Evolutionary conservation across 1,139 yeast genomes (phyloP).

Genomic region (Debaryomyces fabryi): DNA sequence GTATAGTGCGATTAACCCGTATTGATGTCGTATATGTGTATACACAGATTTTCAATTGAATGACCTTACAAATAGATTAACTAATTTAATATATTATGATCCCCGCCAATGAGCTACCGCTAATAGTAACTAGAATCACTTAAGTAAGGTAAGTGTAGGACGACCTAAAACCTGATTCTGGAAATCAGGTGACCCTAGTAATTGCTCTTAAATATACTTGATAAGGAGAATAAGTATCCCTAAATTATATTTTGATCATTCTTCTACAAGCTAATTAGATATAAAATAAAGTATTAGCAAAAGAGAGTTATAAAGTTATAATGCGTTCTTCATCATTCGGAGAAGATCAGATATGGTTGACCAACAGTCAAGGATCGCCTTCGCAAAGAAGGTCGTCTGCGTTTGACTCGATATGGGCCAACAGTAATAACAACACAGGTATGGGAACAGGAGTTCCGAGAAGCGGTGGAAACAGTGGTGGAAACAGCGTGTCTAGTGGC

Average conservation of each 20-base stretch:
- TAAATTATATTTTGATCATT: background rate
- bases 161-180: background rate
- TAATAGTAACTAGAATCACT: constrained; percentile 7
- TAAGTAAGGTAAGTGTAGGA: background rate
- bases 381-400: constrained; percentile 8
- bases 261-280: background rate
- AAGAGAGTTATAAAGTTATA: background rate
- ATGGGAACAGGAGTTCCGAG: constrained; percentile 2
- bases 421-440: background rate
- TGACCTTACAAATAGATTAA: constrained; percentile 6
- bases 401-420: constrained; percentile 11
- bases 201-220: constrained; percentile 7
- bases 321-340: constrained; percentile 10
- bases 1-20: background rate
- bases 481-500: constrained; percentile 1
- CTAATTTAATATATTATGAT: background rate
- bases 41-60: constrained; percentile 3
- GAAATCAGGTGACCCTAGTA: constrained; percentile 3
- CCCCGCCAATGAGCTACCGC: constrained; percentile 5
- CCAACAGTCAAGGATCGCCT: constrained; percentile 6
- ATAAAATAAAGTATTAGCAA: background rate
- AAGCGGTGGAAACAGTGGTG: background rate
- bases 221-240: constrained; percentile 8
- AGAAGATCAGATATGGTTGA: constrained; percentile 9
- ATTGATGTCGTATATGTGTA: constrained; percentile 7